Evolutionary conservation across 805 yeast genomes (phyloP), one percentile per base, ranked within the genome.

Genomic region (Barnettozyma pratensis): DNA sequence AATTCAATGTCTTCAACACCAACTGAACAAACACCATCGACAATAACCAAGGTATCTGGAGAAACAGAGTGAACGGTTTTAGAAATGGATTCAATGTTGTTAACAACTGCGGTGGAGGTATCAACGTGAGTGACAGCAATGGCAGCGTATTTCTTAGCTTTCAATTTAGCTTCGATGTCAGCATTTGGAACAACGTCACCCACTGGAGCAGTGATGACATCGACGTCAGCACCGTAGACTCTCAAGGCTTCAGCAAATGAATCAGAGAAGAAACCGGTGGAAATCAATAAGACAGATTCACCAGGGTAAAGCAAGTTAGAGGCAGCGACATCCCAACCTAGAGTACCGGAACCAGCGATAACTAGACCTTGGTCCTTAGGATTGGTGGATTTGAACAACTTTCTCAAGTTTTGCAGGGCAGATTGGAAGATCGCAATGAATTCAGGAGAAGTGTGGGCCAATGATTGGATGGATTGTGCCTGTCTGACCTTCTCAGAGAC

Each of bases 21-120:
- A 52, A 91, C 79, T 7, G 97, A 89, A 70, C 98, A 94, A 31
- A 92, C 98, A 42, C 96, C 96, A 66, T 92, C 99, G 38, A 92
- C 96, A 45, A 89, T 71, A 46, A 92, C 74, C 52, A 92, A 75
- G 27, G 97, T 80, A 31, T 86, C 85, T 46, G 98, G 97, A 4
- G 89, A 78, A 2, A 74, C 69, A 53, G 70, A 62, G 59, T 81
- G 79, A 51, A 87, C 84, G n/a, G 83, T 55, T 45, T 67, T 69
- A 29, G 95, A 68, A 49, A 90, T 74, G 14, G 73, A 70, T 61
- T 79, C 73, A 53, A 92, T 82, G 61, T 87, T 85, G 41, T 83
- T 73, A 38, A 90, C 78, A 39, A 92, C 96, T n/a, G 96, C 96
- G 35, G 97, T 89, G 2, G 97, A 89, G 41, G 98, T 94, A 67